A percentile compares a stretch with the other conserved stretches of the same genome.
Conservation (phyloP, 2,329 filamentous ascomycete species). For the Nemania diffusa region DNA sequence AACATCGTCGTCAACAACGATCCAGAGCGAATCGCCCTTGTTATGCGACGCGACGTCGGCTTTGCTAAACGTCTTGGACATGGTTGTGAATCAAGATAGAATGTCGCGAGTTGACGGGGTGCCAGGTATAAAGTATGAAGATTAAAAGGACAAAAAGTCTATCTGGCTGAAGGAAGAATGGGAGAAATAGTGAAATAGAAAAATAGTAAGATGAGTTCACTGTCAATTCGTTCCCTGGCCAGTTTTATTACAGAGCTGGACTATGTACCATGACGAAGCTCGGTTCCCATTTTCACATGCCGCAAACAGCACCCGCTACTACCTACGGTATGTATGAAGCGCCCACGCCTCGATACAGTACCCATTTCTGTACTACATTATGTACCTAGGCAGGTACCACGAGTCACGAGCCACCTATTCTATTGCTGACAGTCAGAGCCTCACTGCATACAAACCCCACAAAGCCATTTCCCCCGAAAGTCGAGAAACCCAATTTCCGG, state of each 20-base stretch:
- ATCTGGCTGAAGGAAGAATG: not conserved
- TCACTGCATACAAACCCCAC: constrained; percentile 10
- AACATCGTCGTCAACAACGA: constrained; percentile 93
- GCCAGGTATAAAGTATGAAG: constrained; percentile 5
- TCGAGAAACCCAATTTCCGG: constrained; percentile 15
- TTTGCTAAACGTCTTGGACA: constrained; percentile 88
- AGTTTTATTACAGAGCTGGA: constrained; percentile 8
- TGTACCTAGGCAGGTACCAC: no score
- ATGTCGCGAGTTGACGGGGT: not conserved
- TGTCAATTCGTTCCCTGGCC: not conserved
- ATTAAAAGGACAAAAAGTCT: constrained; percentile 5
- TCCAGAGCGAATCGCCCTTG: constrained; percentile 85
- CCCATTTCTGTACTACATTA: no score
- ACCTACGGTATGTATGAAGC: no score
- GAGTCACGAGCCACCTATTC: constrained; percentile 21
- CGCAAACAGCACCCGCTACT: constrained; percentile 26
- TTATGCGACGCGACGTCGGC: constrained; percentile 92
- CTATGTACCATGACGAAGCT: constrained; percentile 27
- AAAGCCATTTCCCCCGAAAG: constrained; percentile 4
- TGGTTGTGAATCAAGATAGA: constrained; percentile 51
- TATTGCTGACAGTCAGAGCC: constrained; percentile 16
- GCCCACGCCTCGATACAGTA: no score
- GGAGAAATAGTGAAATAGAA: constrained; percentile 1
- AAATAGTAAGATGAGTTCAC: not conserved
- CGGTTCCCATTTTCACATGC: constrained; percentile 37